Evolutionary conservation across 2,329 filamentous ascomycete genomes (phyloP).

Genomic region (Exserohilum turcica): DNA sequence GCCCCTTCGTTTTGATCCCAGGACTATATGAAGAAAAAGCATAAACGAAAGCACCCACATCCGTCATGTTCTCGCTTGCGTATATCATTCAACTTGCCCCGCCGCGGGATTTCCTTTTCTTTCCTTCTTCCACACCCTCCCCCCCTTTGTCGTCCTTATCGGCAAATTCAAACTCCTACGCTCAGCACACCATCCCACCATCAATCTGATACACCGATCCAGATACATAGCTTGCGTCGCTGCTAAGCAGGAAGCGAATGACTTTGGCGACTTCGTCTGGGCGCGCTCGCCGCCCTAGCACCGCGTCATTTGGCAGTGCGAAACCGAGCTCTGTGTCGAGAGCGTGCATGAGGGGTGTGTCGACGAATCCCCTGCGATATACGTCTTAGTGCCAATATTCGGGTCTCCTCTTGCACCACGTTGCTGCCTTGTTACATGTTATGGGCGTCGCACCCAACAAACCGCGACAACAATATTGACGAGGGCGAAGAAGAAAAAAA

Average conservation of each 20-base stretch:
- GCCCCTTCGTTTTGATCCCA: not conserved
- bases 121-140: not conserved
- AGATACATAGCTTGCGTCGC: constrained; percentile 24
- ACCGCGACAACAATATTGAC: not conserved
- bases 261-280: constrained; percentile 24
- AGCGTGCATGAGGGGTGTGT: constrained; percentile 21
- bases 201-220: constrained; percentile 26
- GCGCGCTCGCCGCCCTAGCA: constrained; percentile 15
- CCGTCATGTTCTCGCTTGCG: not conserved
- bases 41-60: not conserved
- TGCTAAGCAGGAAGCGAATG: constrained; percentile 22
- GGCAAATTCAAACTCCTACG: not conserved
- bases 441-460: not conserved
- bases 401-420: no score
- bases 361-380: constrained; percentile 18
- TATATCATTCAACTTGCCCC: not conserved
- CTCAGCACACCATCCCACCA: constrained; percentile 22
- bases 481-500: not conserved
- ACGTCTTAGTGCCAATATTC: not conserved
- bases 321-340: constrained; percentile 1
- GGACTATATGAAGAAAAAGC: not conserved
- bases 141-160: not conserved
- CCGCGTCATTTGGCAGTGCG: constrained; percentile 14
- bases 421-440: not conserved
- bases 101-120: not conserved